phyloP scores from a whole-genome alignment of 352 stramenopile genomes.

The Globisporangium sylvaticum region DNA sequence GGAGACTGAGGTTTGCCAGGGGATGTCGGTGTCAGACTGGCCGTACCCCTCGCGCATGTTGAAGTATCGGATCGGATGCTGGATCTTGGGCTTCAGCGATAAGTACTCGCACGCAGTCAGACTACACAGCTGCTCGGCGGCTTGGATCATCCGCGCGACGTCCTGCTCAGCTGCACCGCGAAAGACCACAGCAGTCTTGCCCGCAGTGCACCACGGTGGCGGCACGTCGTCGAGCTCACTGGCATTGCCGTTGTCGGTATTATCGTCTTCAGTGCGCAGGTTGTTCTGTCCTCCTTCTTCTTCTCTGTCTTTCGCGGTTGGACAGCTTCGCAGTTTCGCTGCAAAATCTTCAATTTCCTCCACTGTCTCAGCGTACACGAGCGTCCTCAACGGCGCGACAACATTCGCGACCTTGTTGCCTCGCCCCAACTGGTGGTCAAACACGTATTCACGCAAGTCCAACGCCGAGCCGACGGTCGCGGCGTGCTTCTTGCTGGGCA shows the following conservation, averaged over 20 bases:
- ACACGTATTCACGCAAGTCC: slow-evolving; percentile 52
- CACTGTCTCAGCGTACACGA: slow-evolving; percentile 51
- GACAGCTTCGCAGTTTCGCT: slow-evolving; percentile 30
- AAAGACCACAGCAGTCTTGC: slow-evolving; percentile 53
- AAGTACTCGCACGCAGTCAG: slow-evolving; percentile 47
- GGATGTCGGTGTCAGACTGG: slow-evolving; percentile 28
- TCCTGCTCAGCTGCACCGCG: slow-evolving; percentile 47
- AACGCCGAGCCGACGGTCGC: slow-evolving; percentile 45
- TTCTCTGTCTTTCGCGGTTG: neutral
- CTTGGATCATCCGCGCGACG: slow-evolving; percentile 30
- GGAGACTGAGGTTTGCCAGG: slow-evolving; percentile 41
- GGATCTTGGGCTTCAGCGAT: slow-evolving; percentile 50
- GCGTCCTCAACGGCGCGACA: slow-evolving; percentile 36
- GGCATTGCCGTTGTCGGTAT: neutral
- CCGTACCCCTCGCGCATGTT: slow-evolving; percentile 63
- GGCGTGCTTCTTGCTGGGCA: slow-evolving; percentile 36
- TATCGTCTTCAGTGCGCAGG: neutral
- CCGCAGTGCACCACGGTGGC: slow-evolving; percentile 34
- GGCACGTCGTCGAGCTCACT: neutral
- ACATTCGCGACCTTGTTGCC: slow-evolving; percentile 59
- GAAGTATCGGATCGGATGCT: slow-evolving; percentile 46
- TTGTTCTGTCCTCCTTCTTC: neutral
- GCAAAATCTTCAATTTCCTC: slow-evolving; percentile 41
- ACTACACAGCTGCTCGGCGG: slow-evolving; percentile 35
- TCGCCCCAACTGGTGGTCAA: slow-evolving; percentile 52